These are phyloP conservation scores for Pseudocercospora ulei DNA, from an alignment of 2,329 filamentous ascomycete species.

Conservation along the genomic window DNA sequence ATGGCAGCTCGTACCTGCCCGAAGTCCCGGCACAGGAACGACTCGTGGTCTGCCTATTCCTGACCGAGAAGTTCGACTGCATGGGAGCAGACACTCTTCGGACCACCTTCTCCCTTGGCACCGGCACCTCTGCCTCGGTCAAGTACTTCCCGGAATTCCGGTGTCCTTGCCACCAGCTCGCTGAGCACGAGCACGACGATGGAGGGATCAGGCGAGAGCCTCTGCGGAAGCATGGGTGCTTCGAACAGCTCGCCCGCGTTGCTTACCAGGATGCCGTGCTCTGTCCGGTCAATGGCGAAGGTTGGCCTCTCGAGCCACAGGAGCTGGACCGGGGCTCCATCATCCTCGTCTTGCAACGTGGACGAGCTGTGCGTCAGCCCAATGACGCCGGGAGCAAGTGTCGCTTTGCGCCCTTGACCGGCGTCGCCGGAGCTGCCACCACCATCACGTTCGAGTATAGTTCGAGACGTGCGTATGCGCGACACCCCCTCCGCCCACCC, in stretches of 20 bases:
- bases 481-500: no score
- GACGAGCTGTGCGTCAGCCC: neutral
- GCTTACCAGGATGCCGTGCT: slow-evolving; percentile 3
- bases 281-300: slow-evolving; percentile 6
- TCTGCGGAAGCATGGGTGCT: slow-evolving; percentile 8
- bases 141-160: slow-evolving; percentile 3
- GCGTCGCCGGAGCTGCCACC: slow-evolving; percentile 3
- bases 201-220: neutral
- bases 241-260: slow-evolving; percentile 8
- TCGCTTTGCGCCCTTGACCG: slow-evolving; percentile 8
- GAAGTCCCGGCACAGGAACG: slow-evolving; percentile 3
- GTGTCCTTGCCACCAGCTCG: neutral
- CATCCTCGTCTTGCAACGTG: slow-evolving; percentile 11
- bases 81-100: slow-evolving; percentile 8
- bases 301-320: slow-evolving; percentile 7
- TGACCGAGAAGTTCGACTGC: slow-evolving; percentile 16
- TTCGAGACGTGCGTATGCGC: slow-evolving; percentile 7
- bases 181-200: neutral
- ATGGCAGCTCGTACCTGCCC: neutral
- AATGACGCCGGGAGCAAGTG: neutral
- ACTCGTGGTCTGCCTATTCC: slow-evolving; percentile 9
- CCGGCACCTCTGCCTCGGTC: slow-evolving; percentile 1
- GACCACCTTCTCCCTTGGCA: slow-evolving; percentile 7
- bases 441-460: slow-evolving; percentile 10
- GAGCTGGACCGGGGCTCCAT: slow-evolving; percentile 9